Conservation (phyloP, 106 monocot genomes). For the Apostasia ramifera region DNA sequence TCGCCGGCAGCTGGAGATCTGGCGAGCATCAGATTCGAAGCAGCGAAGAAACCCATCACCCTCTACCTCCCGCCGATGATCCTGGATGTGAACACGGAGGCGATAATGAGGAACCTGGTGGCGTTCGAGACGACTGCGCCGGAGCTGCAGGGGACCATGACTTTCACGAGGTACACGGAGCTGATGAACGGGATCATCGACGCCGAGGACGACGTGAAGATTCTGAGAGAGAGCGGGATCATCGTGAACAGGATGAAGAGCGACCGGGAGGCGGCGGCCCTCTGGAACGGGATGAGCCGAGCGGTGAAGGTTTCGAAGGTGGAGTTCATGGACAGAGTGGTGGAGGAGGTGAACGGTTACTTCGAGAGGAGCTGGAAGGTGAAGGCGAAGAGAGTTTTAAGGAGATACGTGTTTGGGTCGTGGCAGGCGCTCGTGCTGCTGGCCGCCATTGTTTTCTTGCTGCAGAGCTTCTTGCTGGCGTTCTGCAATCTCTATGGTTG, state of each 20-base stretch:
- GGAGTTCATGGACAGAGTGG: slow-evolving; percentile 14
- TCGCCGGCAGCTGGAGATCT: neutral
- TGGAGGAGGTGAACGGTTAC: slow-evolving; percentile 23
- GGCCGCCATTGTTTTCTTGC: neutral
- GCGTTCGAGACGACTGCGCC: slow-evolving; percentile 18
- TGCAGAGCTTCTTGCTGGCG: slow-evolving; percentile 13
- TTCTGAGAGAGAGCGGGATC: slow-evolving; percentile 8
- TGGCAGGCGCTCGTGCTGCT: slow-evolving; percentile 13
- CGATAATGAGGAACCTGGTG: slow-evolving; percentile 21
- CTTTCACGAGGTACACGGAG: slow-evolving; percentile 21
- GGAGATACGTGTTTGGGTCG: slow-evolving; percentile 8
- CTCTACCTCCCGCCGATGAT: slow-evolving; percentile 14
- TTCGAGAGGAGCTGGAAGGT: slow-evolving; percentile 16
- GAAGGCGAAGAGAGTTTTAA: neutral
- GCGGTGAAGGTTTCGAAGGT: slow-evolving; percentile 21
- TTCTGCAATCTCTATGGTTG: slow-evolving; percentile 14
- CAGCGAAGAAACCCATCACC: neutral
- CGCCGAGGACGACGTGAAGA: slow-evolving; percentile 6
- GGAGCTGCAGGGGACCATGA: neutral
- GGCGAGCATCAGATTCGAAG: slow-evolving; percentile 10
- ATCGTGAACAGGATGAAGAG: slow-evolving; percentile 27
- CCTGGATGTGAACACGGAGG: slow-evolving; percentile 20
- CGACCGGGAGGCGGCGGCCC: slow-evolving; percentile 11
- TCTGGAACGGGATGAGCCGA: slow-evolving; percentile 33
- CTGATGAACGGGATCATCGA: slow-evolving; percentile 32